These are phyloP conservation scores for Ophiostoma perfectum DNA, from an alignment of 2,329 filamentous ascomycete species.

Conservation along the genomic window DNA sequence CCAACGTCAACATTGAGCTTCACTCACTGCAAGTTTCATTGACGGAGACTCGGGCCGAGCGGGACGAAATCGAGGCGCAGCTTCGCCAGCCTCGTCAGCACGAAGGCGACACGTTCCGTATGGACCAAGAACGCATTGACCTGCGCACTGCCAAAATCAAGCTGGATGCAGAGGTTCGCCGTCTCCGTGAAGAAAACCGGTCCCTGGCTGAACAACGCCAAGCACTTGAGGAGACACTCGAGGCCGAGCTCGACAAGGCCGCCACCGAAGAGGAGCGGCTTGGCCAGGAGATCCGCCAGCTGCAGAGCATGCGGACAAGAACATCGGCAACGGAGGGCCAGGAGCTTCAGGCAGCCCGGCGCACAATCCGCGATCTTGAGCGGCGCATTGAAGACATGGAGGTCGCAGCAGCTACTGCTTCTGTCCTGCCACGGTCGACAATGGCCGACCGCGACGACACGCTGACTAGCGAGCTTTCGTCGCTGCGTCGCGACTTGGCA, in stretches of 20 bases:
- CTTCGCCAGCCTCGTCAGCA: constrained; percentile 51
- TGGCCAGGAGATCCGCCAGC: constrained; percentile 48
- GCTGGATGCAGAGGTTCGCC: constrained; percentile 61
- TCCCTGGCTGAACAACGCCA: constrained; percentile 52
- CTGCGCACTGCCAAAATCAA: constrained; percentile 62
- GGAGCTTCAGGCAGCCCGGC: constrained; percentile 54
- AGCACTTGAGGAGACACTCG: constrained; percentile 57
- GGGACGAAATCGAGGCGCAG: constrained; percentile 60
- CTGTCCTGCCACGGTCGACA: constrained; percentile 34
- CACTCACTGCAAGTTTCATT: constrained; percentile 52
- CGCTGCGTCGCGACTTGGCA: constrained; percentile 58
- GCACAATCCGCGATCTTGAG: constrained; percentile 62
- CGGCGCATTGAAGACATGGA: constrained; percentile 53
- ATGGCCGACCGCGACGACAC: constrained; percentile 27
- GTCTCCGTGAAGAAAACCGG: constrained; percentile 60
- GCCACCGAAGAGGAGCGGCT: constrained; percentile 61
- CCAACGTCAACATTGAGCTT: constrained; percentile 55
- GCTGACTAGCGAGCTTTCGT: constrained; percentile 50
- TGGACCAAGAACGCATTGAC: constrained; percentile 65
- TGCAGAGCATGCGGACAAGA: constrained; percentile 41
- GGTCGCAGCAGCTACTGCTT: constrained; percentile 32
- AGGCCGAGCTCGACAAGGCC: constrained; percentile 61
- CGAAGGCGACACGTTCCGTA: constrained; percentile 53
- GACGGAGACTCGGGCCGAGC: constrained; percentile 56
- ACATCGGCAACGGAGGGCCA: constrained; percentile 46